Evolutionary conservation across 495 filamentous ascomycete genomes (phyloP), one percentile per base, ranked within the genome.

Genomic region (Trichoderma erinaceum): DNA sequence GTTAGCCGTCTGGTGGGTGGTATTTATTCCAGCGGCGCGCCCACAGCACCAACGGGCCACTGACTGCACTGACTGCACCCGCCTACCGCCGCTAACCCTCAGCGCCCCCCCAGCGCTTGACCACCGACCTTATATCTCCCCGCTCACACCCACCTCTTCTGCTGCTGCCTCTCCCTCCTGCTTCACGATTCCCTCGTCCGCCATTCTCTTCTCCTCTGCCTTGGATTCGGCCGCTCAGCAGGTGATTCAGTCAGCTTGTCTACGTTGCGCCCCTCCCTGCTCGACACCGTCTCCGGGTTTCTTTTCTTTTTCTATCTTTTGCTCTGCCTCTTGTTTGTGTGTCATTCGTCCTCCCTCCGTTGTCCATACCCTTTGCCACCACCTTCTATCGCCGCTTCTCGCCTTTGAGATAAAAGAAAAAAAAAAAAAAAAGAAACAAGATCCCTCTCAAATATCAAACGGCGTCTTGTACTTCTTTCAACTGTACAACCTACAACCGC

Each of bases 181-280:
- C 77, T 75, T 80, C 78, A 80, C 80, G 78, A 80, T 73, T 66
- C 70, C 74, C 74, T 78, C 75, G 73, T 78, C 76, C 71, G 73
- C 73, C 79, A 66, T 80, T 82, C 80, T 79, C 78, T 66, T 66
- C 65, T 66, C 25, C 38, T 46, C 41, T 61, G 10, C 56, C 41
- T 46, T 41, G 65, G 41, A 46, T 66, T 41, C 65, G 65, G 65
- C 65, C 13, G 65, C 65, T 66, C 41, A 66, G 65, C 65, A 66
- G 65, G 38, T 46, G 65, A 66, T 66, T 61, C 43, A 65, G 21
- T 41, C 63, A 41, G 41, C 41, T 23, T 32, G 63, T 29, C 63
- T 41, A 65, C 35, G 4, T 41, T 32, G 35, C 65, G 41, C 29
- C 65, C 10, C 27, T 66, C 65, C 41, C 65, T 66, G 65, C 65